Conservation (phyloP, 2,329 filamentous ascomycete species). For the Colletotrichum sp. region DNA sequence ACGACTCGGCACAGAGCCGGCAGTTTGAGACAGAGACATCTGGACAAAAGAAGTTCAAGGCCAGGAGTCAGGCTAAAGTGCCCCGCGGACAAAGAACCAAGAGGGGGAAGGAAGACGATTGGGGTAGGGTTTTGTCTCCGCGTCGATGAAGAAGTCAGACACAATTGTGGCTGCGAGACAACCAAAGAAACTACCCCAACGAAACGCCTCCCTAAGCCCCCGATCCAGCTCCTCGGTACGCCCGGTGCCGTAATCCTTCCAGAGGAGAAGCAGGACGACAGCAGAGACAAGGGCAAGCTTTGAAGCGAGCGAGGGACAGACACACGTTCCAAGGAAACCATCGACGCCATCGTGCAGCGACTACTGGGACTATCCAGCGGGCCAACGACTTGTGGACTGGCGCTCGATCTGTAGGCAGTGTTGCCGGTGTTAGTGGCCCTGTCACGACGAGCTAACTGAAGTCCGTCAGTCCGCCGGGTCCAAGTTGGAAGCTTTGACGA, state of each 20-base stretch:
- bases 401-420: not conserved
- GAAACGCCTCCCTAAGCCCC: not conserved
- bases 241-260: not conserved
- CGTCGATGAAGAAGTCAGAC: not conserved
- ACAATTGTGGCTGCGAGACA: not conserved
- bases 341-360: not conserved
- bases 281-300: not conserved
- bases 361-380: not conserved
- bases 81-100: conserved; percentile 1
- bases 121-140: not conserved
- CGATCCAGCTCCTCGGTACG: not conserved
- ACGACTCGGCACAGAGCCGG: not conserved
- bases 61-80: not conserved
- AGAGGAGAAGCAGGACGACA: not conserved
- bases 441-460: not conserved
- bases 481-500: conserved; percentile 3
- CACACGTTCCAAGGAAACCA: not conserved
- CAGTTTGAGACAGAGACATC: conserved; percentile 10
- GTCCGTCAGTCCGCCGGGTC: not conserved
- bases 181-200: not conserved
- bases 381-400: not conserved
- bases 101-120: not conserved
- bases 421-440: not conserved
- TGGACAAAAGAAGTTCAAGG: conserved; percentile 9
- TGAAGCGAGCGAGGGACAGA: not conserved